Evolutionary conservation across 2,329 filamentous ascomycete genomes (phyloP), one percentile per base, ranked within the genome.

Genomic region (Chrysosporium queenslandicum): DNA sequence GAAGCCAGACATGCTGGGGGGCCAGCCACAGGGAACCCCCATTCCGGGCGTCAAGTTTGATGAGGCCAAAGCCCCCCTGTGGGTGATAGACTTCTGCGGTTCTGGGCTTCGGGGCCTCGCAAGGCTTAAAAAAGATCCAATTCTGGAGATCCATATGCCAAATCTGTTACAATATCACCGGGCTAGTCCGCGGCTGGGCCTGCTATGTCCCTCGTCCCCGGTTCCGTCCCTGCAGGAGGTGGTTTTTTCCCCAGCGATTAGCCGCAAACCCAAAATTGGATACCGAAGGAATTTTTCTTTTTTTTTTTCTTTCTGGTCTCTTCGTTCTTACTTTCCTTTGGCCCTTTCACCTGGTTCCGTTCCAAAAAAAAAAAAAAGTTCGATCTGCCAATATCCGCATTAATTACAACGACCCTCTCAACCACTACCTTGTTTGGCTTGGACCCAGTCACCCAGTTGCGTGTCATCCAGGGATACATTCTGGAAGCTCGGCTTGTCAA

Each of bases 401-500:
- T 32, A 20, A 29, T 32, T 36, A 20, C 23, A 14, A 37, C 4
- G n/a, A 37, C 41, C 25, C 25, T 46, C 43, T 29, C 9, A 16
- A 45, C 18, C 11, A 46, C 18, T 29, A 48, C 34, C 46, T 39
- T 50, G 37, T 40, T 32, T 48, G 30, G 46, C 34, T 32, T 21
- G 29, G 18, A 42, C 39, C 47, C 39, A 34, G 25, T 42, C 23
- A 42, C 39, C 47, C 39, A 34, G 25, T 42, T 34, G 39, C 39
- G 21, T 12, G 16, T 34, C 47, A n/a, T n/a, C n/a, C n/a, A 50
- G 36, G 47, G 47, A 42, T 50, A 32, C 23, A 32, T 50, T 50
- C 47, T 50, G 47, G 47, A 50, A 50, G 47, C 40, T 43, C 37
- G 46, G 46, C 46, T 50, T 32, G 37, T 42, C 36, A 42, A 45